Percentiles rank a stretch among this genome's conserved stretches.
Evolutionary conservation across 805 yeast genomes (phyloP).

Genomic region (Yarrowia alimentaria): DNA sequence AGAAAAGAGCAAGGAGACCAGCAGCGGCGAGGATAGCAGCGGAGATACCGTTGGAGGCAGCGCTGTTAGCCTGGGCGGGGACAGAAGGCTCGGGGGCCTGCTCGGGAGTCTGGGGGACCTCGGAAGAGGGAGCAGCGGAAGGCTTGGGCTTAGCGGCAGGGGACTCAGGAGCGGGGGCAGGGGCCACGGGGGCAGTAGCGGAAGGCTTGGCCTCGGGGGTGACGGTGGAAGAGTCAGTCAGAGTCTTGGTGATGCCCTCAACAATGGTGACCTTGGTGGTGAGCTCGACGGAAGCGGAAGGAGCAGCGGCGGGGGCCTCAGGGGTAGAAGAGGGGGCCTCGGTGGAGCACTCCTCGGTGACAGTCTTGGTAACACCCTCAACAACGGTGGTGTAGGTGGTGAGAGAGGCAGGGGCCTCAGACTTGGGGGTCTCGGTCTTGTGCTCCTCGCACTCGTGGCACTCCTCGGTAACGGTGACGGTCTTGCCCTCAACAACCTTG

Average conservation of each 20-base stretch:
- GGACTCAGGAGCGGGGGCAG: conserved; percentile 7
- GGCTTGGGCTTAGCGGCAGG: conserved; percentile 2
- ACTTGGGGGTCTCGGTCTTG: conserved; percentile 30
- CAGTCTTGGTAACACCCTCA: conserved; percentile 30
- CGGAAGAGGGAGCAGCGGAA: conserved; percentile 23
- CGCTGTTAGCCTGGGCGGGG: too few relatives aligned
- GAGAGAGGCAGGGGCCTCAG: conserved; percentile 34
- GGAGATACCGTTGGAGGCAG: too few relatives aligned
- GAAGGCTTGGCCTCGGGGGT: neutral
- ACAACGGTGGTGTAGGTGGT: conserved; percentile 28
- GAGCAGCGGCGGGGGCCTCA: conserved; percentile 22
- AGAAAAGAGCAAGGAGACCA: too few relatives aligned
- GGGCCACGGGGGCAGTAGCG: neutral
- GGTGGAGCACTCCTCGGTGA: conserved; percentile 33
- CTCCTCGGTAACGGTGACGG: conserved; percentile 80
- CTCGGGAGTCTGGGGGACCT: too few relatives aligned
- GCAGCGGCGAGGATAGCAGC: too few relatives aligned
- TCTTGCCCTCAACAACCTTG: conserved; percentile 58
- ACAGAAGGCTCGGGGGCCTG: conserved; percentile 17
- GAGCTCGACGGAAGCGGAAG: conserved; percentile 25
- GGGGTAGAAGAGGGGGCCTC: conserved; percentile 28
- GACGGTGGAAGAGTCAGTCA: conserved; percentile 4
- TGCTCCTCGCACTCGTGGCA: conserved; percentile 41
- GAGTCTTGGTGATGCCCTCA: conserved; percentile 26
- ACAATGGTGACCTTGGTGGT: conserved; percentile 26